phyloP scores from a whole-genome alignment of 73 alveolate species.

The Tetrahymena malaccensis region DNA sequence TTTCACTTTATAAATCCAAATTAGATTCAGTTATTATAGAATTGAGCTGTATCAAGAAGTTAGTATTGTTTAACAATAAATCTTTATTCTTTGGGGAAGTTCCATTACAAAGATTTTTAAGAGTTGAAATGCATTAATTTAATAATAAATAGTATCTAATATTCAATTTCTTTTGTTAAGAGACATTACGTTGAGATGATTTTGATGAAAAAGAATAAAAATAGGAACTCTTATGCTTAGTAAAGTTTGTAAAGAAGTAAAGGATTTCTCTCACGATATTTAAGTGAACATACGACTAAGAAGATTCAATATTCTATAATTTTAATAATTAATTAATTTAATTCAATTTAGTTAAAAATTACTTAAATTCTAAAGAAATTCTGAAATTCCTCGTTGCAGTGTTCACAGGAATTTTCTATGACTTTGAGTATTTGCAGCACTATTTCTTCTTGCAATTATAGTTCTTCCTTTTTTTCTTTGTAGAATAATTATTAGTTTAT shows the following conservation, averaged over 20 bases:
- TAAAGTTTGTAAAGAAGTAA: neutral
- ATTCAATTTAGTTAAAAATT: neutral
- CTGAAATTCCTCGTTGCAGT: neutral
- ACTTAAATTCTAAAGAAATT: neutral
- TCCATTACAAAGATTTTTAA: neutral
- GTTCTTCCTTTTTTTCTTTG: neutral
- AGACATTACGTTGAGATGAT: neutral
- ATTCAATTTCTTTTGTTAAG: neutral
- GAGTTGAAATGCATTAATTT: neutral
- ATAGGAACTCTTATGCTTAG: neutral
- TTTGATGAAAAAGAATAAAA: neutral
- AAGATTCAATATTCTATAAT: neutral
- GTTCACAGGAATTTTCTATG: neutral
- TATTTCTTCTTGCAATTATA: neutral
- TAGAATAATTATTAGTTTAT: neutral
- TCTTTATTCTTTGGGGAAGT: neutral
- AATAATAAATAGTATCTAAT: neutral
- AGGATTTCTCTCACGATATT: neutral
- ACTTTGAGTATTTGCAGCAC: neutral
- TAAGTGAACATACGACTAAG: neutral
- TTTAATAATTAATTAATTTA: neutral
- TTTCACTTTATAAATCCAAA: neutral
- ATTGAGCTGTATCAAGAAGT: neutral
- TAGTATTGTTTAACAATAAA: neutral
- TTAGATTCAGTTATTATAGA: neutral